Evolutionary conservation across 2,329 filamentous ascomycete species (phyloP), one percentile per base, ranked within the genome.

Genomic region (Dendrostoma leiphaemia): DNA sequence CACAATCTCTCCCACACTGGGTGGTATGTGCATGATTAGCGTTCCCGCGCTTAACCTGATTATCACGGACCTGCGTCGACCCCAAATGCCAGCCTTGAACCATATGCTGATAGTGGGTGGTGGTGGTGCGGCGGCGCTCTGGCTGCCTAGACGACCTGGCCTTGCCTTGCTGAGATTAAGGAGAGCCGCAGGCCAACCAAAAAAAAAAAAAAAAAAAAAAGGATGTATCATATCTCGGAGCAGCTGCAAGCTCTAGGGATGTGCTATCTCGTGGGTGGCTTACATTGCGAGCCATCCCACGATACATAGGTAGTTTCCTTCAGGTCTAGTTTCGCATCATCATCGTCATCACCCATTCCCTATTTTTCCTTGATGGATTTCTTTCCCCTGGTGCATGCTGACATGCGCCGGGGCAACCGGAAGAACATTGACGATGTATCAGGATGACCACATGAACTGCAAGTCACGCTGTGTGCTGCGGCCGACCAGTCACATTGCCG

Each of bases 391-490:
- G n/a, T n/a, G n/a, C n/a, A n/a, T 50, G 47, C 35, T 31, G 35
- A 41, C 29, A 23, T 43, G 38, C 37, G 15, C 37, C 48, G 38
- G 48, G 48, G 48, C 28, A 32, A 23, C 37, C 48, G 48, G 48
- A 41, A 43, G 37, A 21, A 24, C 26, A n/a, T 34, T 17, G 6
- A 46, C 19, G 44, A 34, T 56, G 48, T 54, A 54, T 62, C 62
- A n/a, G 62, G 62, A 54, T 57, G 61, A 52, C 54, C 62, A 63
- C 64, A 66, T 64, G 62, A 59, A 48, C 45, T 61, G 59, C 40
- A 62, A 59, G 63, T 67, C 66, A 67, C 48, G 38, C 48, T 34
- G 48, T 21, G 48, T n/a, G 8, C 12, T 19, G n/a, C 15, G 47
- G 19, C 19, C 37, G 15, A 28, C 47, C 26, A 49, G n/a, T 40